A percentile compares a stretch with the other conserved stretches of the same genome.
These are phyloP conservation scores for Pavlovales sp. DNA, from an alignment of 208 protist genomes.

Conservation along the genomic window DNA sequence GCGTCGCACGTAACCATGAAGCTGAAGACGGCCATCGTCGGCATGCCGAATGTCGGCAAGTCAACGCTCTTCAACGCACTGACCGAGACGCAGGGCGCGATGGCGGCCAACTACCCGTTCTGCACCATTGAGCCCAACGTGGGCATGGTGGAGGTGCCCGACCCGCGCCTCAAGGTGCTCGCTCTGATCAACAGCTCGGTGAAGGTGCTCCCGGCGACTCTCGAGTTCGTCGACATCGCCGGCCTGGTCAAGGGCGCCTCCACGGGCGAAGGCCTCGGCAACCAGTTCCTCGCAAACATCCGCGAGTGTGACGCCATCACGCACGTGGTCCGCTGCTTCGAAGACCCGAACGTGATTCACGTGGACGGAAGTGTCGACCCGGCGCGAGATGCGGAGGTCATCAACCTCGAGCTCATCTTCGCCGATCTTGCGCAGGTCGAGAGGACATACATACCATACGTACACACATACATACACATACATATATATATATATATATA, in stretches of 20 bases:
- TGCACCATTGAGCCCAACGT: conserved; percentile 61
- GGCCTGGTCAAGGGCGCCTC: conserved; percentile 58
- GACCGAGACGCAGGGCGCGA: conserved; percentile 37
- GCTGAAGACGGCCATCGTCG: conserved; percentile 59
- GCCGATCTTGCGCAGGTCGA: conserved; percentile 54
- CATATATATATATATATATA: conserved; percentile 23
- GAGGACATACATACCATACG: not conserved
- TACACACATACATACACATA: conserved; percentile 4
- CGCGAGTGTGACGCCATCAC: conserved; percentile 51
- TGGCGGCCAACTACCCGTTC: conserved; percentile 56
- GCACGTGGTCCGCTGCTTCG: conserved; percentile 55
- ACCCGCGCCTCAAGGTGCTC: conserved; percentile 41
- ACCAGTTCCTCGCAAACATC: conserved; percentile 61
- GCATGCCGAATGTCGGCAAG: conserved; percentile 64
- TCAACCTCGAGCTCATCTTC: conserved; percentile 55
- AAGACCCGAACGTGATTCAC: conserved; percentile 57
- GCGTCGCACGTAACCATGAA: conserved; percentile 24
- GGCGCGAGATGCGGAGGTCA: conserved; percentile 42
- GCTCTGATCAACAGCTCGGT: conserved; percentile 28
- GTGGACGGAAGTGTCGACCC: conserved; percentile 49
- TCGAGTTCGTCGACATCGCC: conserved; percentile 61
- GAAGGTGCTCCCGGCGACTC: conserved; percentile 44
- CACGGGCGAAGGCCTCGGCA: conserved; percentile 57
- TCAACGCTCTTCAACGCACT: conserved; percentile 60
- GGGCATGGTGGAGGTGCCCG: conserved; percentile 52